Conservation (phyloP, 768 basidiomycete genomes). For the Polyporus arcularius region DNA sequence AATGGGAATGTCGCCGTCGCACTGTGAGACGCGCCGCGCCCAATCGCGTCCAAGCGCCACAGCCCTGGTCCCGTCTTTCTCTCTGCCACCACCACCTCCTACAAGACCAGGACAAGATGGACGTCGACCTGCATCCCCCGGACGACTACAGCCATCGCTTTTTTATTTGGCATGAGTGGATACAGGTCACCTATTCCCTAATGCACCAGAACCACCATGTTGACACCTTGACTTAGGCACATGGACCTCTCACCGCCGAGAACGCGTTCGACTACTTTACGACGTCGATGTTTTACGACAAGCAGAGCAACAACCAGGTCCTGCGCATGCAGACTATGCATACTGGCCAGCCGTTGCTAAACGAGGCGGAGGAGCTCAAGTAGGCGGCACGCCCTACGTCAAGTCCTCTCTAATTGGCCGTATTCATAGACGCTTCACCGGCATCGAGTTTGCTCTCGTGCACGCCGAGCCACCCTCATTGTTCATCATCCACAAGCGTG, state of each 20-base stretch:
- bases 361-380: conserved; percentile 88
- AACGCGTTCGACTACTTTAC: conserved; percentile 91
- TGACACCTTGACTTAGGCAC: conserved; percentile 14
- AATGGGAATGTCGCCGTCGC: conserved; percentile 10
- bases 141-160: conserved; percentile 83
- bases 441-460: conserved; percentile 84
- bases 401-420: conserved; percentile 8
- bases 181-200: conserved; percentile 51
- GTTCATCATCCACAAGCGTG: conserved; percentile 89
- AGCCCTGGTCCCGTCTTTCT: conserved; percentile 1
- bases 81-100: conserved; percentile 7
- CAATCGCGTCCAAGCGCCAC: conserved; percentile 16
- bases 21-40: conserved; percentile 18
- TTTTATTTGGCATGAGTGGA: conserved; percentile 93
- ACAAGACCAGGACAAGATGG: conserved; percentile 37
- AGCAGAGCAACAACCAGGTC: conserved; percentile 90
- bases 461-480: conserved; percentile 78
- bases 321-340: conserved; percentile 93
- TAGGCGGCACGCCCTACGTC: conserved; percentile 36
- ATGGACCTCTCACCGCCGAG: conserved; percentile 73
- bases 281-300: conserved; percentile 92
- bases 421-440: conserved; percentile 71
- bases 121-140: conserved; percentile 70
- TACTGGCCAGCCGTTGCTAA: conserved; percentile 70
- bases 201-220: not conserved